Conservation (phyloP, 495 filamentous ascomycete species). For the Podospora sp. region DNA sequence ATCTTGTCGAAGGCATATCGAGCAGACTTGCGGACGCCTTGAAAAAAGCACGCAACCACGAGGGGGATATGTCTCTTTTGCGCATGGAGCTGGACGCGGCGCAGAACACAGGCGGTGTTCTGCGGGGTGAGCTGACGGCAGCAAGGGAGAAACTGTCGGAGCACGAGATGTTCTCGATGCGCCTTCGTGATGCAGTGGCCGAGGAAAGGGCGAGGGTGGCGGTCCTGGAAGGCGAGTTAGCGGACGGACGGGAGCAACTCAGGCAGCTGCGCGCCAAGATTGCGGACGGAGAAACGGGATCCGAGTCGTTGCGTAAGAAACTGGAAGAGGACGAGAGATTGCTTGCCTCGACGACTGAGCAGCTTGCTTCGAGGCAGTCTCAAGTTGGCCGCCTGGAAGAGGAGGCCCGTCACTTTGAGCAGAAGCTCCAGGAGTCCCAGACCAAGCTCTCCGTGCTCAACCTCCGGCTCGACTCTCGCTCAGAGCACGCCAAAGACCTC, state of each 20-base stretch:
- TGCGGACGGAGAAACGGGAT: conserved; percentile 76
- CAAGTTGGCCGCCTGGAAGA: conserved; percentile 68
- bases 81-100: conserved; percentile 50
- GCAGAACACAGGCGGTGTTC: conserved; percentile 35
- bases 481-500: conserved; percentile 72
- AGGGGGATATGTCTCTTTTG: conserved; percentile 47
- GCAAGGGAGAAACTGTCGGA: conserved; percentile 53
- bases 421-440: conserved; percentile 55
- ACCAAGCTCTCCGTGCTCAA: conserved; percentile 53
- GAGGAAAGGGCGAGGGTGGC: conserved; percentile 61
- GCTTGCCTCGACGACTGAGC: conserved; percentile 60
- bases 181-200: conserved; percentile 53
- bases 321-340: conserved; percentile 70
- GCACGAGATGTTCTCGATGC: conserved; percentile 44
- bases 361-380: conserved; percentile 66
- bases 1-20: conserved; percentile 66
- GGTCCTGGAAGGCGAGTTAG: conserved; percentile 64
- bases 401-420: conserved; percentile 62
- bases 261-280: conserved; percentile 66
- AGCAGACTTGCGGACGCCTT: conserved; percentile 60
- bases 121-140: conserved; percentile 44
- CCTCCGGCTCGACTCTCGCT: conserved; percentile 63
- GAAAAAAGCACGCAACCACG: conserved; percentile 44
- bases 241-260: conserved; percentile 66
- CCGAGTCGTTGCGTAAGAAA: conserved; percentile 70